phyloP scores from a whole-genome alignment of 108 stramenopile species.

The Fragilaria radians region DNA sequence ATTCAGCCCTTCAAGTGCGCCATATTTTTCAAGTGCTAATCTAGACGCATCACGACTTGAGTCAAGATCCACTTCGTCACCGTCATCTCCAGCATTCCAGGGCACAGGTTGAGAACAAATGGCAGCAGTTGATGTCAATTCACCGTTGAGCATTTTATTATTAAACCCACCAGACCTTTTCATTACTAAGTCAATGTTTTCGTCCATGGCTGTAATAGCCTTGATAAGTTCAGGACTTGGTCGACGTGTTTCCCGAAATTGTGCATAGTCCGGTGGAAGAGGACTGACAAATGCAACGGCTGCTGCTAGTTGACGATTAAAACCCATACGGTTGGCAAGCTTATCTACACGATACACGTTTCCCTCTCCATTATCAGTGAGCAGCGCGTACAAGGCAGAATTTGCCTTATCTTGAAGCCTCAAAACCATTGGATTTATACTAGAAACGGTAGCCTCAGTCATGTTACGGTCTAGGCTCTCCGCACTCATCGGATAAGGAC shows the following conservation, averaged over 20 bases:
- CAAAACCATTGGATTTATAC: slow-evolving; percentile 72
- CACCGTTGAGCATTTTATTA: slow-evolving; percentile 18
- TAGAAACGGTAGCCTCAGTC: slow-evolving; percentile 87
- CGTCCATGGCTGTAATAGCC: slow-evolving; percentile 92
- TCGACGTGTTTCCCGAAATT: slow-evolving; percentile 48
- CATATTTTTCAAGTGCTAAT: slow-evolving; percentile 76
- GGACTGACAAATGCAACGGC: slow-evolving; percentile 71
- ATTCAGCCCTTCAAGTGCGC: slow-evolving; percentile 82
- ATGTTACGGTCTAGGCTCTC: slow-evolving; percentile 87
- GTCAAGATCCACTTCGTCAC: slow-evolving; percentile 42
- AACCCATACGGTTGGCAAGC: slow-evolving; percentile 90
- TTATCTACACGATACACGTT: slow-evolving; percentile 91
- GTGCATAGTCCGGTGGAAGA: slow-evolving; percentile 28
- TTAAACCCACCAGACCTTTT: slow-evolving; percentile 25
- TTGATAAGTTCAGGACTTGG: slow-evolving; percentile 71
- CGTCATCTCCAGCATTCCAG: slow-evolving; percentile 39
- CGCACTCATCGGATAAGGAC: slow-evolving; percentile 88
- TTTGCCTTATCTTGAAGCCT: slow-evolving; percentile 85
- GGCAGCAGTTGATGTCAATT: slow-evolving; percentile 78
- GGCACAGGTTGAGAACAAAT: slow-evolving; percentile 83
- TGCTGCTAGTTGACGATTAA: slow-evolving; percentile 82
- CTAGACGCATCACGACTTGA: slow-evolving; percentile 49
- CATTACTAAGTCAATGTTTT: slow-evolving; percentile 82
- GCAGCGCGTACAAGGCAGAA: slow-evolving; percentile 55
- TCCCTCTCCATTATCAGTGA: slow-evolving; percentile 65